phyloP scores from a whole-genome alignment of 306 rosid species.

The Abrus pulchellus region DNA sequence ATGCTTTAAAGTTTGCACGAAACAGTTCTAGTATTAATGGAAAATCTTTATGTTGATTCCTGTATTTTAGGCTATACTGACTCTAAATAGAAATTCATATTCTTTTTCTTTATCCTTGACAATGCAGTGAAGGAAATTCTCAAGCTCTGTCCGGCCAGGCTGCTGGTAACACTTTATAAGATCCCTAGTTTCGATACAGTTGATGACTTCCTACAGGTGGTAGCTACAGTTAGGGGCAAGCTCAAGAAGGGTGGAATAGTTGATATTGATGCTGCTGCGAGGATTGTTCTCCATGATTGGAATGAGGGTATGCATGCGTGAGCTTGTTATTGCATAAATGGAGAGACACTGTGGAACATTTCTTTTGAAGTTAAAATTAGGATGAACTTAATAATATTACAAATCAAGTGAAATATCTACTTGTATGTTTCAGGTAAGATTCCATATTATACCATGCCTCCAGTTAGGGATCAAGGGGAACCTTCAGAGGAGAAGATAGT shows the following conservation, averaged over 20 bases:
- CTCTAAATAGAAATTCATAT: conserved; percentile 7
- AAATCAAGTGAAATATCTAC: background rate
- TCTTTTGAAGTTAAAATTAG: conserved; percentile 27
- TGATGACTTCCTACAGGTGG: conserved; percentile 86
- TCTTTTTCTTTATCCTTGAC: conserved; percentile 20
- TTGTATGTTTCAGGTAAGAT: conserved; percentile 78
- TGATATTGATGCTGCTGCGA: conserved; percentile 84
- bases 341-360: background rate
- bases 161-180: conserved; percentile 80
- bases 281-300: conserved; percentile 96
- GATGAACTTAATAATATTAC: background rate
- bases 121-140: conserved; percentile 92
- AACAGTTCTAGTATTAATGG: conserved; percentile 10
- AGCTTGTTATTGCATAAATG: conserved; percentile 5
- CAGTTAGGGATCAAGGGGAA: conserved; percentile 73
- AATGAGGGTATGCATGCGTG: conserved; percentile 72
- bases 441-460: conserved; percentile 92
- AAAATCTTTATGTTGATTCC: background rate
- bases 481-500: conserved; percentile 80
- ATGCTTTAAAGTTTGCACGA: background rate
- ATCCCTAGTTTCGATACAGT: conserved; percentile 83
- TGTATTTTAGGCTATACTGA: background rate
- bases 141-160: conserved; percentile 77
- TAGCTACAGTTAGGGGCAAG: conserved; percentile 91
- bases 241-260: conserved; percentile 91